These are phyloP conservation scores for Acacia acuminata DNA, from an alignment of 306 rosid genomes.

Conservation along the genomic window DNA sequence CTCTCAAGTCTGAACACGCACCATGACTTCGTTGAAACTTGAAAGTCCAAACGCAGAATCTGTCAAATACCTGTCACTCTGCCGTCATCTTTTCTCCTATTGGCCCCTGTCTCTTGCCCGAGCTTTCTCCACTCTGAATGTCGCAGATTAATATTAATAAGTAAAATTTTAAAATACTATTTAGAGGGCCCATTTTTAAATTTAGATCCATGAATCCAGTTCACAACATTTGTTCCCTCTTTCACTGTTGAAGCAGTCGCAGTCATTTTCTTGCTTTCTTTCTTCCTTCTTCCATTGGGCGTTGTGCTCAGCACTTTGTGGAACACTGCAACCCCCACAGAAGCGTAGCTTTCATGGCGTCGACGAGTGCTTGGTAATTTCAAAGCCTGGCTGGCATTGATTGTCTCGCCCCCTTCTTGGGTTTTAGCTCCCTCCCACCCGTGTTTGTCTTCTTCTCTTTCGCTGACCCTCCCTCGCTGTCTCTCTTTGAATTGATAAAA, in stretches of 20 bases:
- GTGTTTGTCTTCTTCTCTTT: slow-evolving; percentile 33
- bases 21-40: slow-evolving; percentile 25
- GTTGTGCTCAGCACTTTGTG: slow-evolving; percentile 20
- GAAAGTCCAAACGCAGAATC: slow-evolving; percentile 6
- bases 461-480: slow-evolving; percentile 32
- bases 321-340: slow-evolving; percentile 33
- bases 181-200: background rate
- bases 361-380: slow-evolving; percentile 46
- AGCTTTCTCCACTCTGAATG: slow-evolving; percentile 31
- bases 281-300: background rate
- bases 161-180: background rate
- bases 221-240: slow-evolving; percentile 12
- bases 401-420: slow-evolving; percentile 36
- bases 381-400: slow-evolving; percentile 43
- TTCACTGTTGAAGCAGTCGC: background rate
- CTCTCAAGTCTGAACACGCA: slow-evolving; percentile 7
- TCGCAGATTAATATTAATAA: background rate
- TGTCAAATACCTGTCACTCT: slow-evolving; percentile 15
- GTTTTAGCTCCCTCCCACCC: slow-evolving; percentile 21
- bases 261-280: slow-evolving; percentile 5
- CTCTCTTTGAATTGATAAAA: slow-evolving; percentile 26
- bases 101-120: slow-evolving; percentile 9
- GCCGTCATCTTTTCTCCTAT: slow-evolving; percentile 31
- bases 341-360: slow-evolving; percentile 58
- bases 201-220: slow-evolving; percentile 21